Base-by-base conservation (phyloP, 2,329 filamentous ascomycete genomes). In the Apiospora malaysiana region DNA sequence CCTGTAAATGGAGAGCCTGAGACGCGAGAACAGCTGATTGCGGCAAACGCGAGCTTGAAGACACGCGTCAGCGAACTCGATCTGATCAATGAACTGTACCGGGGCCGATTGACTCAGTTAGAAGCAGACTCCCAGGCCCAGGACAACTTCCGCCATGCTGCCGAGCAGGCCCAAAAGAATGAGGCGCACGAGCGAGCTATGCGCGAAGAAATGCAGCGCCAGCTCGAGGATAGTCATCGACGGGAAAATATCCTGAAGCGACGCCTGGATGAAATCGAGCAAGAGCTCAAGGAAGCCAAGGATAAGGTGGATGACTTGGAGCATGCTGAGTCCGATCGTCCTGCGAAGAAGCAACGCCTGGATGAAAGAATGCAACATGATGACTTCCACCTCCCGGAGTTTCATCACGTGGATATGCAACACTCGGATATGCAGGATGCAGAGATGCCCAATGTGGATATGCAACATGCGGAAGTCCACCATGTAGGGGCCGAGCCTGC, bases 61-160 rank as follows among this genome's bases (percentile, higher is more conserved):
- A 99, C 96, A 0, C 91, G 96, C 56, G 95, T 99, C 45, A 96
- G 92, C 76, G 96, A 99, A 81, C 88, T 99, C 32, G 96, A 99
- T 80, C 89, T 99, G 69, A 98, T 99, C 85, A 98, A 95, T 77
- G 92, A 93, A 78, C 85, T 95, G 63, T 94, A 94, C 81, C 87
- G 91, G 68, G 91, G 91, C 47, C 89, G 92, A 14, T 90, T 98
- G 81, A 90, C 79, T 87, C 93, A 96, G 79, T 86, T 96, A 16
- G 94, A 97, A 79, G 89, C 91, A 75, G 92, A 92, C 77, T 93
- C 95, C 78, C 92, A 69, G 83, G 91, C 78, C 83, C 90, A 78
- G 86, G 89, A 74, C 83, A 90, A 82, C 83, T 86, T 78, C 71
- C 81, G 81, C 21, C 81, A 83, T 71, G 76, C 79, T 25, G 85